Evolutionary conservation across 78 protist species (phyloP), one percentile per base, ranked within the genome.

Genomic region (Emiliania huxleyi): DNA sequence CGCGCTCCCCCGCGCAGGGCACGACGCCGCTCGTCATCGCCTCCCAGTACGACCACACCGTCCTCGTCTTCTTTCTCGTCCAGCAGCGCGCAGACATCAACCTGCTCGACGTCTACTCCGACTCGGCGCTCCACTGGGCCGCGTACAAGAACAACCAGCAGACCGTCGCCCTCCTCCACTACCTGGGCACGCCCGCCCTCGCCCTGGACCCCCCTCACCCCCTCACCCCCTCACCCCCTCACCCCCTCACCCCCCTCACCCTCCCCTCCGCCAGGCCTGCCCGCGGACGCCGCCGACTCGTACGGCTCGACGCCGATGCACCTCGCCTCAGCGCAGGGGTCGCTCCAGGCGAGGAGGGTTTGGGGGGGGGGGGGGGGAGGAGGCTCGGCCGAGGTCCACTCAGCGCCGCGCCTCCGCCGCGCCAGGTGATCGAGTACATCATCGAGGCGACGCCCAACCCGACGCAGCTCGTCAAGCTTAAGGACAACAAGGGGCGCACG

Each of bases 61-160:
- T 37, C 37, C 87, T 77, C 43, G 87, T 77, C 43, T 37, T 37
- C 87, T 40, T 6, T 19, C 87, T 77, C 48, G 87, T 77, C n/a
- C 38, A 37, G 87, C 87, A 22, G 19, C 29, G 46, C 37, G 87
- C 87, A 29, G 87, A 77, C 87, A 77, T 77, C 87, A 42, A 38
- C n/a, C n/a, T 38, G 49, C 46, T 77, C 49, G 87, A 77, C 46
- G 87, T 29, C 43, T 40, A 29, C 49, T 15, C 38, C 11, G 87
- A 77, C 87, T 77, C 87, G 49, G 87, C 87, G 49, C 46, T 77
- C 12, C 87, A 77, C 87, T 77, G 87, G 87, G 87, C 87, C 48
- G 87, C 87, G 12, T 77, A 77, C 87, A 40, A 77, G 87, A 38
- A 38, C 46, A 77, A 37, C 5, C 37, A 4, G 33, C 48, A 40